These are phyloP conservation scores for Globisporangium polare DNA, from an alignment of 352 stramenopile species.

Conservation along the genomic window DNA sequence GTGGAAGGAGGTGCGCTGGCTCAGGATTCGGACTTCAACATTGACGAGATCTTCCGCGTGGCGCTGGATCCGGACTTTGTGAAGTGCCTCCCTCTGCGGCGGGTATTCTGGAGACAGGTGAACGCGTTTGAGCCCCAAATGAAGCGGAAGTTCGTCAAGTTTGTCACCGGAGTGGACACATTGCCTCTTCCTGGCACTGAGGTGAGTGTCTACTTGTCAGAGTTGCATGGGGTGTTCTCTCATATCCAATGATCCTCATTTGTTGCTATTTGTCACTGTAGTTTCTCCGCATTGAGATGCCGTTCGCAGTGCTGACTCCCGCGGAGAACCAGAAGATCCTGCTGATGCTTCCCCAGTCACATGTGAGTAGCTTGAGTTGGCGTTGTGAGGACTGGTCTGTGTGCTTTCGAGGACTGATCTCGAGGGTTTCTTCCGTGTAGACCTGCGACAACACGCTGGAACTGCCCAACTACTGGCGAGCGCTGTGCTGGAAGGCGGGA, in stretches of 20 bases:
- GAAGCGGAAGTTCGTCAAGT: conserved; percentile 71
- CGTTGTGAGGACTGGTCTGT: neutral
- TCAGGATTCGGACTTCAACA: conserved; percentile 28
- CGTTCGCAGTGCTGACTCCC: conserved; percentile 41
- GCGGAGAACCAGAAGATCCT: conserved; percentile 41
- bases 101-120: conserved; percentile 52
- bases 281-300: conserved; percentile 80
- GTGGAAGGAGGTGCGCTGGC: neutral
- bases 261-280: conserved; percentile 14
- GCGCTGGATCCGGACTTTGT: conserved; percentile 58
- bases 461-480: conserved; percentile 72
- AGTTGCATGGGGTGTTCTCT: neutral
- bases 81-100: conserved; percentile 29
- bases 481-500: conserved; percentile 45
- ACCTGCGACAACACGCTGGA: conserved; percentile 77
- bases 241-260: neutral
- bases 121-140: conserved; percentile 40
- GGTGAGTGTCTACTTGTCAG: conserved; percentile 22
- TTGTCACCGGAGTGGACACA: conserved; percentile 68
- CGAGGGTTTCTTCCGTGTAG: conserved; percentile 16
- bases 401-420: neutral
- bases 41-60: conserved; percentile 50
- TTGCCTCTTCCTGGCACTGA: conserved; percentile 58
- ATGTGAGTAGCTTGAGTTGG: conserved; percentile 30
- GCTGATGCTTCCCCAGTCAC: conserved; percentile 66